Percentiles rank a stretch among this genome's conserved stretches.
Evolutionary conservation across 1,139 yeast genomes (phyloP).

Genomic region (Sugiyamaella sp.): DNA sequence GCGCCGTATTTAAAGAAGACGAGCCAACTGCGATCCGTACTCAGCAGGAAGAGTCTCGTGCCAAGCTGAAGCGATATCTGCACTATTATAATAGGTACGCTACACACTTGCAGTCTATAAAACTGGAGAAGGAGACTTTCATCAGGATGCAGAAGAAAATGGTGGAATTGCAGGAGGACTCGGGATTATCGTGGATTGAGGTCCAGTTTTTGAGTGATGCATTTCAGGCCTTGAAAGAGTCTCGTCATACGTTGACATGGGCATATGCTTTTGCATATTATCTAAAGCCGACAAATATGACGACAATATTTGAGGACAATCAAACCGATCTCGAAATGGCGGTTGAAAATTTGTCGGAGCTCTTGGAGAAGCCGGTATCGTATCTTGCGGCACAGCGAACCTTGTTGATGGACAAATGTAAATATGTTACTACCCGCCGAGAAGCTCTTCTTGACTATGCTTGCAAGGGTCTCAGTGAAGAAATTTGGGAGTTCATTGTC

Average conservation of each 20-base stretch:
- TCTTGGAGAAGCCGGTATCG: constrained; percentile 52
- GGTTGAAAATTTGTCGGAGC: constrained; percentile 77
- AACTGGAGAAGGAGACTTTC: constrained; percentile 68
- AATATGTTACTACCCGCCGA: constrained; percentile 43
- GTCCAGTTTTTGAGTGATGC: constrained; percentile 81
- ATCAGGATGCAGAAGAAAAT: constrained; percentile 65
- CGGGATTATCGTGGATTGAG: constrained; percentile 84
- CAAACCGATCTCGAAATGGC: constrained; percentile 72
- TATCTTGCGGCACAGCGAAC: constrained; percentile 40
- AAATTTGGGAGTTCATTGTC: constrained; percentile 39
- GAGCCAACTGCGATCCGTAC: constrained; percentile 42
- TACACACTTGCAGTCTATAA: constrained; percentile 77
- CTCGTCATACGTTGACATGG: constrained; percentile 86
- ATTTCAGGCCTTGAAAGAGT: constrained; percentile 61
- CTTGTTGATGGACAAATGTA: constrained; percentile 42
- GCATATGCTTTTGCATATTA: constrained; percentile 83
- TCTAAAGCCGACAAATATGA: constrained; percentile 52
- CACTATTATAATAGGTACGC: constrained; percentile 78
- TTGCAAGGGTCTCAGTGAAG: constrained; percentile 41
- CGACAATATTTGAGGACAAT: constrained; percentile 65
- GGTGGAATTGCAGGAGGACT: constrained; percentile 62
- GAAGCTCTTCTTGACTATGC: constrained; percentile 43
- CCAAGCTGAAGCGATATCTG: constrained; percentile 63
- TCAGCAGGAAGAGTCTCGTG: constrained; percentile 43
- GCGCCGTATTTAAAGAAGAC: constrained; percentile 59